Conservation (phyloP, 1,284 basidiomycete genomes). For the Puccinia polysora region DNA sequence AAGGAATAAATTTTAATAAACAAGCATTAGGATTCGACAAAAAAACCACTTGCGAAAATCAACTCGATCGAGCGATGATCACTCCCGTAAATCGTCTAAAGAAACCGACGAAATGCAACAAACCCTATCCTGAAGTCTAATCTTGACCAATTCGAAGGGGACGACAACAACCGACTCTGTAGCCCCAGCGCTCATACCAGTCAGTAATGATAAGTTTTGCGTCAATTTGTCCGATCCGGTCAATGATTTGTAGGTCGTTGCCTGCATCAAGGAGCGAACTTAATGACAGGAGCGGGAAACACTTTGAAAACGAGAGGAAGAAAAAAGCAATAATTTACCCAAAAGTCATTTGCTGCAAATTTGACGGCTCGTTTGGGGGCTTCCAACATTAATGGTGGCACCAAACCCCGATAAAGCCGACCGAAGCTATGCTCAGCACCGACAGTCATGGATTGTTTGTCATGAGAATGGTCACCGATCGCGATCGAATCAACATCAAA, state of each 20-base stretch:
- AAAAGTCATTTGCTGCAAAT: conserved; percentile 85
- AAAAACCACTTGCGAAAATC: too few relatives aligned
- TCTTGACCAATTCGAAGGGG: conserved; percentile 91
- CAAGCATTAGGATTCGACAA: background rate
- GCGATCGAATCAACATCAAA: background rate
- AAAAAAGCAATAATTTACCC: conserved; percentile 58
- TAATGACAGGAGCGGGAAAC: background rate
- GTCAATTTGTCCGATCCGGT: conserved; percentile 78
- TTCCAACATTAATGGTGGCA: conserved; percentile 88
- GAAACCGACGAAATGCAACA: conserved; percentile 58
- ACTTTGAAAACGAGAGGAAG: background rate
- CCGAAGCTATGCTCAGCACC: conserved; percentile 59
- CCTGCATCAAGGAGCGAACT: conserved; percentile 13
- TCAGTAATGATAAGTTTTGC: conserved; percentile 75
- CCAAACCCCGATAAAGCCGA: conserved; percentile 85
- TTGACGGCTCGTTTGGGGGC: conserved; percentile 98
- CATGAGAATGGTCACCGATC: background rate
- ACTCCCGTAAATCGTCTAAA: too few relatives aligned
- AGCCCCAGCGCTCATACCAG: conserved; percentile 88
- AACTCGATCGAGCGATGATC: too few relatives aligned
- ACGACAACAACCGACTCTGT: conserved; percentile 82
- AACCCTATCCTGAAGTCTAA: conserved; percentile 87
- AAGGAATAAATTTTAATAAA: background rate
- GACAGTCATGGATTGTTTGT: background rate
- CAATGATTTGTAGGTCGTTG: conserved; percentile 50